phyloP scores from a whole-genome alignment of 495 filamentous ascomycete genomes.

The Chaetomium cochliodes region DNA sequence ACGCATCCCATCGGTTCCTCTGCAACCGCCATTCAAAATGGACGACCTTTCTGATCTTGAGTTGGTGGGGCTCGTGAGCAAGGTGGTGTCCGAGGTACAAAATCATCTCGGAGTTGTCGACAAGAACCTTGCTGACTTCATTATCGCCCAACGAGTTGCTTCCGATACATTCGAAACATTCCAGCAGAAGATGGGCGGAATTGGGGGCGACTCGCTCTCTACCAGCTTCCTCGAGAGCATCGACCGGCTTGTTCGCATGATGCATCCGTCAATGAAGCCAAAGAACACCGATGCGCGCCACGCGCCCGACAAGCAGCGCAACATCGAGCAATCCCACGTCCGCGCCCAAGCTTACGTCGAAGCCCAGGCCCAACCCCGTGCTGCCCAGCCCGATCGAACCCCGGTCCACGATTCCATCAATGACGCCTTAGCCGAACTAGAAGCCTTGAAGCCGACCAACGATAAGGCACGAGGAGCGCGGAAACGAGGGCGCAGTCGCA shows the following conservation, averaged over 20 bases:
- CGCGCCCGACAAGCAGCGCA: background rate
- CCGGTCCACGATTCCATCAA: background rate
- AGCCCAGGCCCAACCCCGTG: background rate
- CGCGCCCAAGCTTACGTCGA: background rate
- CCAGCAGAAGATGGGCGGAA: background rate
- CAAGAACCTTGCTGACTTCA: background rate
- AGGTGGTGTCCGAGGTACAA: background rate
- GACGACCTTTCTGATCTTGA: background rate
- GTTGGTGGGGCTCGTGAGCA: background rate
- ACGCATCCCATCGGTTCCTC: too few relatives aligned
- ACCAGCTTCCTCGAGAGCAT: background rate
- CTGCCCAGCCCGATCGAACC: too few relatives aligned
- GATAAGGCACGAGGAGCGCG: too few relatives aligned
- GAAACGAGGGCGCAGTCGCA: background rate
- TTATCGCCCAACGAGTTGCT: background rate
- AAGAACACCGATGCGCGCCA: background rate
- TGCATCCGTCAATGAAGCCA: background rate
- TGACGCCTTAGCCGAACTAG: background rate
- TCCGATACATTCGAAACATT: background rate
- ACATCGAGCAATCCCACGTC: too few relatives aligned
- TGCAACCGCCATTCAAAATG: background rate
- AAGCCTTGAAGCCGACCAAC: too few relatives aligned
- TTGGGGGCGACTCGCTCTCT: background rate
- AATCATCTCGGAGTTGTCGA: background rate
- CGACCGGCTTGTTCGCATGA: background rate